These are phyloP conservation scores for Torulaspora microellipsoides DNA, from an alignment of 805 yeast species.

Conservation along the genomic window DNA sequence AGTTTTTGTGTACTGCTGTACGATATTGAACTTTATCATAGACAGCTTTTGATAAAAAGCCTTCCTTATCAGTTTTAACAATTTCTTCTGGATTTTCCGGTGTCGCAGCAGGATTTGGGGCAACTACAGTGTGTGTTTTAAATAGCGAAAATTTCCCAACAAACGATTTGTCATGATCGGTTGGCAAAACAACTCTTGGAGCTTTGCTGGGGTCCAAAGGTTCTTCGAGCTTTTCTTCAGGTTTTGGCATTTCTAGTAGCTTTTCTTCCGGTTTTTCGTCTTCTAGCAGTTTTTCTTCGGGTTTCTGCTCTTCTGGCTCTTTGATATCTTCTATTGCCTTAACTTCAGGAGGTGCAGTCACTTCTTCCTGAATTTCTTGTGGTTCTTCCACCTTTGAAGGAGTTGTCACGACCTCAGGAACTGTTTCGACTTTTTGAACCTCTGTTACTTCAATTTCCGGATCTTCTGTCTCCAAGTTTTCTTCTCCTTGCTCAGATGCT, in stretches of 20 bases:
- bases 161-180: conserved; percentile 5
- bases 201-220: conserved; percentile 14
- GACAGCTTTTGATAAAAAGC: conserved; percentile 28
- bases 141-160: conserved; percentile 2
- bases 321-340: not conserved
- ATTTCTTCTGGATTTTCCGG: conserved; percentile 31
- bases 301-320: not conserved
- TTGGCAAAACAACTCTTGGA: conserved; percentile 18
- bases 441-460: not conserved
- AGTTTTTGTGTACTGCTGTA: conserved; percentile 18
- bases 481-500: not conserved
- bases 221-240: not conserved
- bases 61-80: conserved; percentile 24
- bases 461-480: conserved; percentile 2
- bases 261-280: not conserved
- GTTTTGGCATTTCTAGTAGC: not conserved
- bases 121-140: conserved; percentile 3
- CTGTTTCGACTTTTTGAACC: too few relatives aligned
- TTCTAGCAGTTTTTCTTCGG: too few relatives aligned
- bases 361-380: conserved; percentile 7
- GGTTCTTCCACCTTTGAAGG: not conserved
- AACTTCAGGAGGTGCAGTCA: conserved; percentile 1
- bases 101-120: conserved; percentile 24
- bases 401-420: too few relatives aligned
- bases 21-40: conserved; percentile 28